phyloP scores from a whole-genome alignment of 2,329 filamentous ascomycete species.

The Simplicillium sp. region DNA sequence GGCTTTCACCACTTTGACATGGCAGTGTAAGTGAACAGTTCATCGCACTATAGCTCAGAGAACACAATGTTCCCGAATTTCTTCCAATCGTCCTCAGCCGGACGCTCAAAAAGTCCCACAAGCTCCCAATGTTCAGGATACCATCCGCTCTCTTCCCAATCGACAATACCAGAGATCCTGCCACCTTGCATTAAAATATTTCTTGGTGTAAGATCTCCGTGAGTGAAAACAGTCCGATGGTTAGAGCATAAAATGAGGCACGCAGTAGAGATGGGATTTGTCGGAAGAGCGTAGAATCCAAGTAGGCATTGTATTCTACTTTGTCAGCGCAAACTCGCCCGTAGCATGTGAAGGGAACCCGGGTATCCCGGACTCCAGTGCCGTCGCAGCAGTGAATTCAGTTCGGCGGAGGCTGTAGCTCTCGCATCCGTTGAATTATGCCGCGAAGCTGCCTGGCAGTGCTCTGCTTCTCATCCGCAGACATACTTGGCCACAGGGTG shows the following conservation, averaged over 20 bases:
- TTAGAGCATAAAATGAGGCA: slow-evolving; percentile 12
- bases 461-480: slow-evolving; percentile 11
- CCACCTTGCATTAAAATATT: slow-evolving; percentile 33
- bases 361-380: slow-evolving; percentile 15
- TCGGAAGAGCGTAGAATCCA: slow-evolving; percentile 10
- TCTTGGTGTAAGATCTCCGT: slow-evolving; percentile 36
- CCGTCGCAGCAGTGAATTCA: slow-evolving; percentile 17
- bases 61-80: slow-evolving; percentile 10
- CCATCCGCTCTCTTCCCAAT: slow-evolving; percentile 37
- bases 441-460: slow-evolving; percentile 15
- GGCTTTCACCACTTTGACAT: slow-evolving; percentile 9
- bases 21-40: slow-evolving; percentile 10
- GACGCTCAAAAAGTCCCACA: slow-evolving; percentile 12
- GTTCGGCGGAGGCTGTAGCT: slow-evolving; percentile 10
- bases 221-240: slow-evolving; percentile 33
- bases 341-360: slow-evolving; percentile 11
- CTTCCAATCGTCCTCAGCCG: slow-evolving; percentile 7
- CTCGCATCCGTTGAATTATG: slow-evolving; percentile 15
- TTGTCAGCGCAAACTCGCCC: slow-evolving; percentile 13
- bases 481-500: slow-evolving; percentile 15
- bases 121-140: slow-evolving; percentile 27
- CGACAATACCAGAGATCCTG: slow-evolving; percentile 28
- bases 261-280: slow-evolving; percentile 11
- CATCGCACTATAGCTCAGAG: slow-evolving; percentile 4
- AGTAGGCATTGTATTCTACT: slow-evolving; percentile 14